Base-by-base conservation (phyloP, 2,329 filamentous ascomycete species). In the Paramyrothecium roridum region DNA sequence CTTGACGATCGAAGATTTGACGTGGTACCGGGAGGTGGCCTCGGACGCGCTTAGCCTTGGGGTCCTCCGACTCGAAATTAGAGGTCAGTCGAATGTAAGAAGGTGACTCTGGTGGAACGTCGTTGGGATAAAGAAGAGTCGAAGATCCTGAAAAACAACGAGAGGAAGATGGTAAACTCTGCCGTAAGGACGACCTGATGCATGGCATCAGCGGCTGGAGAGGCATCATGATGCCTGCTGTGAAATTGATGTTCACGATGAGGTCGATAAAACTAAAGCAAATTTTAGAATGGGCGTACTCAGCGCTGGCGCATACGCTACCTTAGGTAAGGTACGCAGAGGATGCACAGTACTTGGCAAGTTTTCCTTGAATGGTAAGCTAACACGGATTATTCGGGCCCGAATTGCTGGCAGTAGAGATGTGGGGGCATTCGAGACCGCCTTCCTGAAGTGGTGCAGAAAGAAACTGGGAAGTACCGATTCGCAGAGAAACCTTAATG, bases 1-100 rank as follows among this genome's bases (percentile, higher is more conserved):
- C 80, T 11, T 69, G 68, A 56, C 78, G 73, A 6, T 80, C 79
- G 76, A 98, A 97, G 61, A 98, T 76, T 55, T 90, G 82, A 59
- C 93, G 87, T 37, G 95, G 93, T 0, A 91, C 79, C 10, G 95
- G 95, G 0, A 99, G 82, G 55, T 87, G 84, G 63, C 95, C 95
- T 70, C 91, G 91, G 34, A 91, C 71, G 11, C 73, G 72, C 2
- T 72, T 66, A 2, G 66, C 73, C 57, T 71, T 74, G 16, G 69
- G 69, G 62, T 82, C 77, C 33, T 83, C 80, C 52, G 87, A 85
- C 70, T 96, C 91, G n/a, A 85, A 82, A 50, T 89, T 83, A 62
- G 81, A 80, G 50, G 93, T 93, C 54, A 97, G 79, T 61, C 91
- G 86, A 74, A 98, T 89, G 78, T 89, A 98, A 61, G 84, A 83